Evolutionary conservation across 2,329 filamentous ascomycete species (phyloP), one percentile per base, ranked within the genome.

Genomic region (Didymellaceae sp.): DNA sequence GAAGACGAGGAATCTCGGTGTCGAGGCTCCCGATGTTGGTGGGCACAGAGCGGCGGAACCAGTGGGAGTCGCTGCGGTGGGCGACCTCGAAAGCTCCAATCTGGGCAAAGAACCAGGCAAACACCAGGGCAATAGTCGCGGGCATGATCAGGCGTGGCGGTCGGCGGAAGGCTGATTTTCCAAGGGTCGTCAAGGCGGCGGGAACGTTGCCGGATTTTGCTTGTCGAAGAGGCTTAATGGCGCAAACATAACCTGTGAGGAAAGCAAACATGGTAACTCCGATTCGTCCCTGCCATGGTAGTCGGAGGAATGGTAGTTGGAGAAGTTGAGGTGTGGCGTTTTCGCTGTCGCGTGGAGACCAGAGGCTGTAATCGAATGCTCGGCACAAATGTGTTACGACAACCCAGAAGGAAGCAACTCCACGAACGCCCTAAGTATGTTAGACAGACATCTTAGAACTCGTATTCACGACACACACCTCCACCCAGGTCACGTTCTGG

Each of bases 211-310:
- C 75, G 7, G 76, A 73, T 25, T 78, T 77, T 16, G 77, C 76
- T 34, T 79, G 76, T 62, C 79, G 80, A 11, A 82, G 67, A 1
- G 80, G 80, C 62, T 82, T 82, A 50, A 82, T 72, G 21, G 79
- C 80, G 63, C 80, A 82, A 17, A 83, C 80, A 55, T 82, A 82
- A 49, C 80, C 80, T 1, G 80, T 82, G 44, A 83, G 68, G 56
- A 83, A 81, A 41, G 79, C 78, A 57, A 83, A 83, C 64, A 82
- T 81, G 51, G 80, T 80, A 25, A 83, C 80, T 33, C 80, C 80
- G 22, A 82, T 76, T 17, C 79, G 76, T 34, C 80, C 80, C 62
- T 82, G 80, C 71, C 75, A 80, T 22, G 79, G 78, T n/a, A 82
- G 72, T n/a, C 80, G 80, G n/a, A 82, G 63, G 53, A 82, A 75